These are phyloP conservation scores for Hordeum marinum DNA, from an alignment of 176 grass and related monocot species.

Conservation along the genomic window DNA sequence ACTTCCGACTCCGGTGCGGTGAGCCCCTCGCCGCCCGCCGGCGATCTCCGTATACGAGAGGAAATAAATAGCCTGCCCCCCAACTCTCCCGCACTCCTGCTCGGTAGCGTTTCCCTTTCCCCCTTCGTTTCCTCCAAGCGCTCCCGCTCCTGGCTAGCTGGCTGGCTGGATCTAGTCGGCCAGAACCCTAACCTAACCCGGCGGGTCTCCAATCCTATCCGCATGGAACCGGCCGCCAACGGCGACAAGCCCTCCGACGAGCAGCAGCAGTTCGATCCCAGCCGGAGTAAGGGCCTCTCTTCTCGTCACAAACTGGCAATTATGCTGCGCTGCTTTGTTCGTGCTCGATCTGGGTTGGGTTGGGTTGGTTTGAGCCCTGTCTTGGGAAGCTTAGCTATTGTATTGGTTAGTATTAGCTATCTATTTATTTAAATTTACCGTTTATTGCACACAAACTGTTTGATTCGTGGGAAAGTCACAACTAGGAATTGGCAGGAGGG, in stretches of 20 bases:
- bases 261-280: conserved; percentile 3
- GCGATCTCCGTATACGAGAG: not conserved
- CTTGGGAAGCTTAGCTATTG: not conserved
- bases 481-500: not conserved
- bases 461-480: not conserved
- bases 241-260: not conserved
- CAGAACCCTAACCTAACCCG: not conserved
- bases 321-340: not conserved
- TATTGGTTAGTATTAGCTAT: not conserved
- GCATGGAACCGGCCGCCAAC: not conserved
- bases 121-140: not conserved
- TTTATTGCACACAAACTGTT: not conserved
- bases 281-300: not conserved
- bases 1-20: not conserved
- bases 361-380: not conserved
- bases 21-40: not conserved
- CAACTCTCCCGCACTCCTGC: not conserved
- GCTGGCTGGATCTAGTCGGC: not conserved
- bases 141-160: not conserved
- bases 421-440: not conserved
- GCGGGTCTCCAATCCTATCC: not conserved
- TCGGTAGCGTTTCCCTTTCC: not conserved
- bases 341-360: not conserved
- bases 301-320: not conserved
- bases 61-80: not conserved